Percentiles rank a stretch among this genome's conserved stretches.
phyloP scores from a whole-genome alignment of 1,284 basidiomycete species.

The Schizophyllum commune region DNA sequence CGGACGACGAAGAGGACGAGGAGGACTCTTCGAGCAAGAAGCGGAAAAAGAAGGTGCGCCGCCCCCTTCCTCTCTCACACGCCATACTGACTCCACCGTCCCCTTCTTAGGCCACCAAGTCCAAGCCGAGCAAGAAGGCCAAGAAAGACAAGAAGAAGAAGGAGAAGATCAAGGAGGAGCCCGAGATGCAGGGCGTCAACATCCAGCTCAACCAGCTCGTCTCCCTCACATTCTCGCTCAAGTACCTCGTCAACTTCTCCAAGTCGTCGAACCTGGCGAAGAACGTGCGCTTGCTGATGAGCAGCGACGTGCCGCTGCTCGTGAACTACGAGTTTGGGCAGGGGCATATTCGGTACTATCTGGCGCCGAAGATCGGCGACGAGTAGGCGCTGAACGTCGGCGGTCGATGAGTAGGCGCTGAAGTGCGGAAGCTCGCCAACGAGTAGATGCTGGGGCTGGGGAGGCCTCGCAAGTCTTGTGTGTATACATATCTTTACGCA shows the following conservation, averaged over 20 bases:
- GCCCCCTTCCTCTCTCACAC: background rate
- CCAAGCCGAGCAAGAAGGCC: slow-evolving; percentile 35
- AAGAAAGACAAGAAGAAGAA: slow-evolving; percentile 49
- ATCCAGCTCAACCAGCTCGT: slow-evolving; percentile 92
- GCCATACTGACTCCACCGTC: background rate
- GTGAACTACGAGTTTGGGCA: slow-evolving; percentile 83
- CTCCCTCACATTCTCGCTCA: slow-evolving; percentile 91
- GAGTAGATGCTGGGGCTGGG: too few species aligned
- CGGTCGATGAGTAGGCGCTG: background rate
- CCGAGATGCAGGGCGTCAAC: slow-evolving; percentile 36
- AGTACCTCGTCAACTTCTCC: slow-evolving; percentile 96
- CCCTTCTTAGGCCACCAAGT: slow-evolving; percentile 9
- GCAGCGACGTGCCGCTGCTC: slow-evolving; percentile 84
- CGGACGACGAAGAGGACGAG: slow-evolving; percentile 22
- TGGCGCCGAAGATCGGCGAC: slow-evolving; percentile 85
- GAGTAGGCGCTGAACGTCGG: slow-evolving; percentile 33
- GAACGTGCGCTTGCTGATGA: slow-evolving; percentile 73
- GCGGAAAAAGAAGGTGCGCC: slow-evolving; percentile 19
- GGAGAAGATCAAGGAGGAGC: slow-evolving; percentile 37
- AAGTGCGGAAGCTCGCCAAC: too few species aligned
- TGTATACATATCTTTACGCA: background rate
- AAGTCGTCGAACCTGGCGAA: slow-evolving; percentile 80
- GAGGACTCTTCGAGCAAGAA: slow-evolving; percentile 28
- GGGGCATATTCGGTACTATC: slow-evolving; percentile 80
- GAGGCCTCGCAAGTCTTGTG: background rate